Evolutionary conservation across 2,329 filamentous ascomycete species (phyloP), one percentile per base, ranked within the genome.

Genomic region (Sporothrix protearum): DNA sequence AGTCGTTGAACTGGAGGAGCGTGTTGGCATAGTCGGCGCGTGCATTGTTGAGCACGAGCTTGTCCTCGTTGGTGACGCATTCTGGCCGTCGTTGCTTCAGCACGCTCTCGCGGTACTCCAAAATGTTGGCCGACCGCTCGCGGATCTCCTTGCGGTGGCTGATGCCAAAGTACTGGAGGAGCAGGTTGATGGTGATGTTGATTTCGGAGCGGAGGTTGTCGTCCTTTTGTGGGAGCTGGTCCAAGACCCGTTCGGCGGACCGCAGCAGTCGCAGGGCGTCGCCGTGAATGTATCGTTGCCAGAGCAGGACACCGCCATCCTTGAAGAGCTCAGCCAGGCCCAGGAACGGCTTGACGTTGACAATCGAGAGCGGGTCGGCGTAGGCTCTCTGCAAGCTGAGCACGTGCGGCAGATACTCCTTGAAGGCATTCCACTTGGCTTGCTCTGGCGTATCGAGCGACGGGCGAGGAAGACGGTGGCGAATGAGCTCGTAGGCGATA

Each of bases 11-110:
- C 71, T 74, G 72, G 57, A 74, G 57, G 33, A 74, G 63, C 2
- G 73, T 73, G 70, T 74, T 74, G 69, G 73, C 73, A n/a, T 74
- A 74, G 59, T 74, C 73, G 9, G 73, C 73, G 9, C 67, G 68
- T 4, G 72, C 73, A n/a, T 73, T 69, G 59, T 64, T 71, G 19
- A 73, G 19, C 5, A 71, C 63, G 9, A 74, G 51, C 49, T 42
- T 36, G 33, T 72, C 71, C 19, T 72, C 71, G 2, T 22, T n/a
- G 7, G 57, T 66, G 30, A 61, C 55, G 2, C 4, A n/a, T 5
- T 19, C 66, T 10, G 45, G 42, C 0, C 4, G n/a, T 10, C 45
- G n/a, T 25, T 63, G 30, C 2, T n/a, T 39, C 8, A 73, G 10
- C 28, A 61, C 14, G 6, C 51, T 47, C 55, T 74, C 66, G 16